phyloP scores from a whole-genome alignment of 1,284 basidiomycete genomes.

The Pseudozyma hubeiensis region DNA sequence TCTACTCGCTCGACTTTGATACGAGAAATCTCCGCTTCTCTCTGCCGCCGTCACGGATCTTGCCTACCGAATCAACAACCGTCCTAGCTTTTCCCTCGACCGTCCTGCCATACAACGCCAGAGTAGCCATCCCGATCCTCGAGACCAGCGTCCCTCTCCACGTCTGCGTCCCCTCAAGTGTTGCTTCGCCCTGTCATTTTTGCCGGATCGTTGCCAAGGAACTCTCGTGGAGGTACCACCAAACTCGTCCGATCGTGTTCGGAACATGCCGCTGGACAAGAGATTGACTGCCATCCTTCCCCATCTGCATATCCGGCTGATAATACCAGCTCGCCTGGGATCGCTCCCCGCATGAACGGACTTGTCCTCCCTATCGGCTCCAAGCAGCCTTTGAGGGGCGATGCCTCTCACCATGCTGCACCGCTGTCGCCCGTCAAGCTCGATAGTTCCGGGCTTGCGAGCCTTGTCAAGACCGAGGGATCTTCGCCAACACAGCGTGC shows the following conservation, averaged over 20 bases:
- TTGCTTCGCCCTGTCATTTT: conserved; percentile 8
- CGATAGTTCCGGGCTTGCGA: conserved; percentile 9
- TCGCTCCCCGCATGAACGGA: conserved; percentile 39
- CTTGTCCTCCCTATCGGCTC: conserved; percentile 46
- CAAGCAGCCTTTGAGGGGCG: conserved; percentile 43
- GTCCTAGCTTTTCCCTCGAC: background rate
- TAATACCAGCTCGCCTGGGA: background rate
- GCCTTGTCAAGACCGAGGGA: conserved; percentile 27
- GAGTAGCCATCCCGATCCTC: too few species aligned
- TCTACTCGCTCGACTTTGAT: background rate
- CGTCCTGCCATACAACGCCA: too few species aligned
- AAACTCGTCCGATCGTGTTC: conserved; percentile 16
- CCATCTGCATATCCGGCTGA: conserved; percentile 11
- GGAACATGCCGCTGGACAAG: conserved; percentile 41
- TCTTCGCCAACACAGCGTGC: conserved; percentile 7
- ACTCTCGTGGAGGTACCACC: conserved; percentile 29
- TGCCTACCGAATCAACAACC: background rate
- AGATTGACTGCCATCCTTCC: conserved; percentile 23
- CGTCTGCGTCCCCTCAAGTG: background rate
- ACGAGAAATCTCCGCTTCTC: conserved; percentile 1
- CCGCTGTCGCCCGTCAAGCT: conserved; percentile 24
- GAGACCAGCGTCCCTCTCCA: too few species aligned
- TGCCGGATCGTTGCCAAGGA: conserved; percentile 17
- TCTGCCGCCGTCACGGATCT: background rate
- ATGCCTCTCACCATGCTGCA: conserved; percentile 26